Evolutionary conservation across 805 yeast species (phyloP), one percentile per base, ranked within the genome.

Genomic region (Candida nitratophila): DNA sequence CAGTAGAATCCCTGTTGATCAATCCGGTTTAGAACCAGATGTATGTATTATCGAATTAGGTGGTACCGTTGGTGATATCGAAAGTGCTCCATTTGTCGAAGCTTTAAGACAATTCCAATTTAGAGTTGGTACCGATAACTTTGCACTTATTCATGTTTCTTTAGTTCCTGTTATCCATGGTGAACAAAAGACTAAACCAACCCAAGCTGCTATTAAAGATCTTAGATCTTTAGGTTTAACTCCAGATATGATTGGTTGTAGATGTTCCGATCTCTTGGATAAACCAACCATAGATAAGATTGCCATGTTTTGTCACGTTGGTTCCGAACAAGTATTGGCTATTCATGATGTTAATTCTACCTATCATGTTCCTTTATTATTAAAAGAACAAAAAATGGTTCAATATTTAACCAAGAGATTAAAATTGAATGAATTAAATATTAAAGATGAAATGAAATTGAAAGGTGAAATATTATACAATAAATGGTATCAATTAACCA

Each of bases 11-110:
- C 97, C 99, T 16, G 99, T 93, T 48, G 99, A 93, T 64, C 74
- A 78, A 46, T 76, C 90, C 32, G 95, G 93, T 44, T 73, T 81
- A 63, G 84, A 81, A 58, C 99, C 99, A 30, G 98, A 93, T 55
- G 85, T 93, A 43, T 93, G 99, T 75, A 89, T 93, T 61, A 82
- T 93, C 52, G 99, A 91, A 71, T 77, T 93, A 48, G 99, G 99
- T 65, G 99, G 99, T 65, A 93, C 99, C 27, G 99, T 93, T 47
- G 99, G 99, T 62, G 99, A 93, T 64, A 93, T 93, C 59, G 99
- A 93, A 72, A 81, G 91, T 61, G 99, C 98, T 43, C 99, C 99
- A 24, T 93, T 93, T 54, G 97, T 93, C 45, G 99, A 93, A 72
- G 99, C 99, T 22, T 78, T 93, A 51, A 86, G 99, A 74, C 99